Conservation (phyloP, 106 monocot species). For the Platanthera guangdongensis region DNA sequence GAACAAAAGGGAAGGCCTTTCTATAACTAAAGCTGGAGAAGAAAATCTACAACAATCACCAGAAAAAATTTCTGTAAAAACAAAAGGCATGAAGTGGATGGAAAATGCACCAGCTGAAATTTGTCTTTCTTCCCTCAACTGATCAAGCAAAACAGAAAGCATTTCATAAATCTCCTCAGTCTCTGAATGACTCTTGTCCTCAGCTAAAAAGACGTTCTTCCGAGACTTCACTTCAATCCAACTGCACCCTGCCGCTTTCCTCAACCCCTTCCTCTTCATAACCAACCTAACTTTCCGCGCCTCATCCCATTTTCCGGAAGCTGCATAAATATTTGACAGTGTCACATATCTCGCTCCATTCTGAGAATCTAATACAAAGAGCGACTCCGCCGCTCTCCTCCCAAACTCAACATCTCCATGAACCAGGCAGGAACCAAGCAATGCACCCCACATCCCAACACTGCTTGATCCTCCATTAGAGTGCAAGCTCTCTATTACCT, state of each 20-base stretch:
- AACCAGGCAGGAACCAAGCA: slow-evolving; percentile 49
- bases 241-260: slow-evolving; percentile 49
- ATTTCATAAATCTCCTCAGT: slow-evolving; percentile 38
- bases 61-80: too few relatives aligned
- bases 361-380: slow-evolving; percentile 45
- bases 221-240: slow-evolving; percentile 50
- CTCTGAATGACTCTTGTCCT: slow-evolving; percentile 32
- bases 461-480: slow-evolving; percentile 8
- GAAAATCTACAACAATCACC: too few relatives aligned
- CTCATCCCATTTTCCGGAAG: slow-evolving; percentile 55
- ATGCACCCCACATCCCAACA: slow-evolving; percentile 49
- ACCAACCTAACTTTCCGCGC: slow-evolving; percentile 25
- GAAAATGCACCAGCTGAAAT: neutral
- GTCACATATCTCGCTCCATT: slow-evolving; percentile 61
- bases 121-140: slow-evolving; percentile 21
- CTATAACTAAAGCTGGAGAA: too few relatives aligned
- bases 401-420: slow-evolving; percentile 54
- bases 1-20: too few relatives aligned
- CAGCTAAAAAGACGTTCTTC: slow-evolving; percentile 40
- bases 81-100: neutral
- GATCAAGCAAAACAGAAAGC: slow-evolving; percentile 24
- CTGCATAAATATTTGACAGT: slow-evolving; percentile 59
- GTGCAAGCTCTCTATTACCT: slow-evolving; percentile 31
- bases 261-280: slow-evolving; percentile 62
- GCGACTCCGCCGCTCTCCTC: slow-evolving; percentile 31